These are phyloP conservation scores for Myxozyma sirexii DNA, from an alignment of 805 yeast genomes.

Conservation along the genomic window DNA sequence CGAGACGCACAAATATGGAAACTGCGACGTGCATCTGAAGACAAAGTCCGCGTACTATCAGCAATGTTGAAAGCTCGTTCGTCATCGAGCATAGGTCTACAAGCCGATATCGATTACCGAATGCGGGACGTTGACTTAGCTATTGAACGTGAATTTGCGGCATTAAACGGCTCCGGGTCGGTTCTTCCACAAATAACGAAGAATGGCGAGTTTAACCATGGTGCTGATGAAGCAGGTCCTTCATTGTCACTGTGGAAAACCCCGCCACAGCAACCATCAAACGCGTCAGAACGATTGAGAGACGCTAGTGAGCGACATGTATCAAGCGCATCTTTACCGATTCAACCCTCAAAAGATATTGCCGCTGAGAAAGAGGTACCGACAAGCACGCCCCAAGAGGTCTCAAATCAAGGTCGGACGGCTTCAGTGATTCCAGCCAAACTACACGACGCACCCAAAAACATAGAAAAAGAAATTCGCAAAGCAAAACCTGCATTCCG, in stretches of 20 bases:
- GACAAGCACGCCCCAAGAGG: neutral
- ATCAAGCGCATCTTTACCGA: neutral
- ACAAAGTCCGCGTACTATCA: constrained; percentile 41
- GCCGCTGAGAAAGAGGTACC: neutral
- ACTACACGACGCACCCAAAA: no score
- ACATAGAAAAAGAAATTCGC: neutral
- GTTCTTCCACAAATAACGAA: neutral
- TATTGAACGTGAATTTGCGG: constrained; percentile 4
- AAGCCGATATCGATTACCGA: constrained; percentile 35
- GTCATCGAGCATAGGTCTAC: constrained; percentile 25
- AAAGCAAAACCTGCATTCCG: constrained; percentile 23
- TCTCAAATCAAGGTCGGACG: neutral
- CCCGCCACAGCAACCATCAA: neutral
- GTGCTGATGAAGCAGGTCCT: neutral
- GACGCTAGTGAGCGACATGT: neutral
- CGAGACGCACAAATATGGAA: constrained; percentile 52
- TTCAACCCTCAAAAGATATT: no score
- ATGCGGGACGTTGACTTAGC: constrained; percentile 8
- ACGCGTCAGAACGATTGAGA: neutral
- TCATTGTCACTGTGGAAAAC: neutral
- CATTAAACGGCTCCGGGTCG: neutral
- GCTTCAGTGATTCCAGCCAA: neutral
- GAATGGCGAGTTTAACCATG: neutral
- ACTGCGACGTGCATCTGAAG: constrained; percentile 41
- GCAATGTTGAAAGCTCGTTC: constrained; percentile 39